Evolutionary conservation across 768 basidiomycete genomes (phyloP), one percentile per base, ranked within the genome.

Genomic region (Phanerodontia chrysosporium): DNA sequence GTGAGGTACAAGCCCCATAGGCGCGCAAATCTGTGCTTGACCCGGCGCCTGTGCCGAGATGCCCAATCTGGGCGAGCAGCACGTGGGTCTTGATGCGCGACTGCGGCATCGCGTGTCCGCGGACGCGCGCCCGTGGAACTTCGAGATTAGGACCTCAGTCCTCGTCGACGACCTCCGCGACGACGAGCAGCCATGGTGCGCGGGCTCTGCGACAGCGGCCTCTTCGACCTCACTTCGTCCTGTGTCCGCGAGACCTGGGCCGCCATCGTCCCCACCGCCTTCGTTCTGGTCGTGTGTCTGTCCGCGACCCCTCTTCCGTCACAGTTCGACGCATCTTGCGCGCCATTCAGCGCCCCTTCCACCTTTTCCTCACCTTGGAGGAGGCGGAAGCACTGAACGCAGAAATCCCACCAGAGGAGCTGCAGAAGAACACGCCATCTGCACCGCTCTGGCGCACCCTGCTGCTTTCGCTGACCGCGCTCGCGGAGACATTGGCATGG

Each of bases 361-460:
- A 39, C 2, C 55, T 61, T 27, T 69, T 68, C 52, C 58, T 73
- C 16, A 62, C 72, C 12, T 57, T 73, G 1, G 29, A 36, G 13
- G 70, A 73, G 45, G 72, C 72, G 3, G 66, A 72, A 49, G 69
- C 66, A 1, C 58, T 69, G 12, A 59, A 63, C 1, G 39, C 51
- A 0, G 45, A 42, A n/a, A 58, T 22, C 16, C 58, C 58, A 1
- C 53, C 21, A 9, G 57, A 57, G 16, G 57, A 58, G 14, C 55
- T 46, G 22, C 28, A 54, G 52, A n/a, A 46, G 45, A 6, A 45
- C 58, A 1, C 73, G 76, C 22, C 21, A 1, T 13, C 32, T 22
- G 52, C 14, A 13, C 80, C 83, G 0, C 73, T 87, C 8, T 88
- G 87, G 85, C 81, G 83, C 42, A 82, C 84, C 1, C 61, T 84